These are phyloP conservation scores for Chlorella sp. DNA, from an alignment of 139 green algal genomes.

Conservation along the genomic window DNA sequence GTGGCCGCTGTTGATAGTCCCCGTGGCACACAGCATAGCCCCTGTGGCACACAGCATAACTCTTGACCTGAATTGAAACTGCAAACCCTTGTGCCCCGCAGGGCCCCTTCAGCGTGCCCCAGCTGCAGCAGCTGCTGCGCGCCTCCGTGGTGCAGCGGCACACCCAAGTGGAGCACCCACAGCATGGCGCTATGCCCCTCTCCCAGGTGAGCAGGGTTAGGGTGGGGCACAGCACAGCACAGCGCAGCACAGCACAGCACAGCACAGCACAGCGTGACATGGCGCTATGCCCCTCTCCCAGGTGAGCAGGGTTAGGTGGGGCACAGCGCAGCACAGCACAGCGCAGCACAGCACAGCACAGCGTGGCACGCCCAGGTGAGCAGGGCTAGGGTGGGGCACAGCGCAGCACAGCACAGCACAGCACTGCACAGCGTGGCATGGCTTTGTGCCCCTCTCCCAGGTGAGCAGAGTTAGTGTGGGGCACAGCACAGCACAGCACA, in stretches of 20 bases:
- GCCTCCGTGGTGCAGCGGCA: neutral
- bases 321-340: too few relatives aligned
- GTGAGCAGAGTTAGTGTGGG: neutral
- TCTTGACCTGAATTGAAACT: too few relatives aligned
- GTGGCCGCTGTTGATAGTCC: too few relatives aligned
- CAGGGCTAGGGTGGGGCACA: neutral
- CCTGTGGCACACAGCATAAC: too few relatives aligned
- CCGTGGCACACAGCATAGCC: too few relatives aligned
- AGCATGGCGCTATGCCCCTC: neutral
- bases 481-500: too few relatives aligned
- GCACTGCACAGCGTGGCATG: too few relatives aligned
- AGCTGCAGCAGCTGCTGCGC: conserved; percentile 39
- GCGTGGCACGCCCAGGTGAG: neutral
- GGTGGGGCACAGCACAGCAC: too few relatives aligned
- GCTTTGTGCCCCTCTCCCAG: neutral
- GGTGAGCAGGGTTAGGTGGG: neutral
- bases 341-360: neutral
- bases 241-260: too few relatives aligned
- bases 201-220: neutral
- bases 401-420: too few relatives aligned
- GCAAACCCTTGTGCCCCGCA: neutral
- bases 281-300: neutral
- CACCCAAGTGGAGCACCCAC: neutral
- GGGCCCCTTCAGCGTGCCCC: conserved; percentile 30
- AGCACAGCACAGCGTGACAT: too few relatives aligned